These are phyloP conservation scores for Aspergillus hiratsukae DNA, from an alignment of 2,329 filamentous ascomycete species.

Conservation along the genomic window DNA sequence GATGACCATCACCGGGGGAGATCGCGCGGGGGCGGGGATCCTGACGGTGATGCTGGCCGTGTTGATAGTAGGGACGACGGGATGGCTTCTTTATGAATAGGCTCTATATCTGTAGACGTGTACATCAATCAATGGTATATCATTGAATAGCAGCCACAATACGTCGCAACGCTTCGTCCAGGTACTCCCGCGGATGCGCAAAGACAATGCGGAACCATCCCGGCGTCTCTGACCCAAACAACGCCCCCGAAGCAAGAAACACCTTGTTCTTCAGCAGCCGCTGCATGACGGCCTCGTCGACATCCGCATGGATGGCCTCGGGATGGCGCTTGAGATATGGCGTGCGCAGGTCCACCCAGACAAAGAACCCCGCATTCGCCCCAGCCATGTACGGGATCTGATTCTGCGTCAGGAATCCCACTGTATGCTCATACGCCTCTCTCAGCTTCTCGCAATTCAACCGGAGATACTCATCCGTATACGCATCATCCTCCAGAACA, in stretches of 20 bases:
- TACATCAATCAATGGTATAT: not conserved
- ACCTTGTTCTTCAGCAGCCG: slow-evolving; percentile 34
- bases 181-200: slow-evolving; percentile 26
- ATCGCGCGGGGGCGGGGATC: slow-evolving; percentile 41
- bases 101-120: not conserved
- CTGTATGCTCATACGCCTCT: slow-evolving; percentile 38
- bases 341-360: slow-evolving; percentile 50
- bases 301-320: not conserved
- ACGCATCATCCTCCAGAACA: slow-evolving; percentile 43
- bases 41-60: slow-evolving; percentile 37
- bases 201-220: slow-evolving; percentile 45
- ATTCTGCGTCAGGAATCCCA: slow-evolving; percentile 34
- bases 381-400: slow-evolving; percentile 46
- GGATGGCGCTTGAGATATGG: slow-evolving; percentile 23
- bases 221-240: slow-evolving; percentile 35
- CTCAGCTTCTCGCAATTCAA: slow-evolving; percentile 42
- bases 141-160: slow-evolving; percentile 18
- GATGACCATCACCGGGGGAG: slow-evolving; percentile 27
- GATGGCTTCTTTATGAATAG: slow-evolving; percentile 36
- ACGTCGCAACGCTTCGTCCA: slow-evolving; percentile 31
- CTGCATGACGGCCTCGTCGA: slow-evolving; percentile 29
- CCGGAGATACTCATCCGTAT: slow-evolving; percentile 42
- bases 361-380: slow-evolving; percentile 54
- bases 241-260: slow-evolving; percentile 31
- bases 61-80: slow-evolving; percentile 30